These are phyloP conservation scores for Penicillium sp. DNA, from an alignment of 2,329 filamentous ascomycete species.

Conservation along the genomic window DNA sequence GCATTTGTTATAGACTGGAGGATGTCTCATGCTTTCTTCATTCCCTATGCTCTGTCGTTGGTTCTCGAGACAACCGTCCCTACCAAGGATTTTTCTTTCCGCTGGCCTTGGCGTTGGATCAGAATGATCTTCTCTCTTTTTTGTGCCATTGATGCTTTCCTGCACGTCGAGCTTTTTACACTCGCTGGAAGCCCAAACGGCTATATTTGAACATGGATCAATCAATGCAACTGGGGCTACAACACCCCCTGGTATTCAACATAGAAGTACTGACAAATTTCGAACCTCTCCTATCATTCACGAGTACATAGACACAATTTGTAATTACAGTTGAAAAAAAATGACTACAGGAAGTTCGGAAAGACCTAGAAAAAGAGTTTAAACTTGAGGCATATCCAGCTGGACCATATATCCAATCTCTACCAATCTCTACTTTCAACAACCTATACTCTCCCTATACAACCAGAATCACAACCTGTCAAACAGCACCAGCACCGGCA, in stretches of 20 bases:
- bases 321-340: no score
- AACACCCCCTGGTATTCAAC: constrained; percentile 10
- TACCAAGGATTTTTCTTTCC: background rate
- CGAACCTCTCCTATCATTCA: background rate
- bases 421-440: no score
- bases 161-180: background rate
- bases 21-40: constrained; percentile 9
- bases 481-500: background rate
- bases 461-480: background rate
- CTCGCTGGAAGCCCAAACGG: constrained; percentile 4
- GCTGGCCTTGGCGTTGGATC: background rate
- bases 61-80: background rate
- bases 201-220: constrained; percentile 1
- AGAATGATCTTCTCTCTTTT: background rate
- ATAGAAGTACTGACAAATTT: background rate
- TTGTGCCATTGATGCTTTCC: background rate
- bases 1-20: constrained; percentile 25
- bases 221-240: background rate
- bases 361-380: no score
- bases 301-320: no score
- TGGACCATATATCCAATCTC: no score
- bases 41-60: background rate
- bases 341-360: no score
- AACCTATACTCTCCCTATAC: no score
- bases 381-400: no score